Evolutionary conservation across 441 rosid genomes (phyloP), one percentile per base, ranked within the genome.

Genomic region (Corymbia citriodora): DNA sequence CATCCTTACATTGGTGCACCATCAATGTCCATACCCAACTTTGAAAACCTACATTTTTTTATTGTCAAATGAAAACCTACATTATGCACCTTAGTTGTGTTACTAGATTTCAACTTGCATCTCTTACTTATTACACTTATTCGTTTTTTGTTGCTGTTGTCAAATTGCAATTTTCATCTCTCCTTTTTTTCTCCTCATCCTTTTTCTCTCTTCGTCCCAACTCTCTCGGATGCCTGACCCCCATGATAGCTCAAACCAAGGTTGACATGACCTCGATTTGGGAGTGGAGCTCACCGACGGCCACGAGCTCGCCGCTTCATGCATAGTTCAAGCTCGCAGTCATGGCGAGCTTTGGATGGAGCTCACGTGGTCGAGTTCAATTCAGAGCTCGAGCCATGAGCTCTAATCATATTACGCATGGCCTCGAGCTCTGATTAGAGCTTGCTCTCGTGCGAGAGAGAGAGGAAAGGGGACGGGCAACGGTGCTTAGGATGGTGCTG

Each of bases 401-500:
- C 70, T 63, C 70, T 29, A 63, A 63, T 63, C 33, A 31, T 29
- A n/a, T 63, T 16, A 12, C 17, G 4, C 70, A 13, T 1, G 1
- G 16, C 17, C n/a, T 61, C 31, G 1, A 59, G 15, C 65, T 59
- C 14, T 25, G 7, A 59, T 10, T 59, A 59, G 65, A 59, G n/a
- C 65, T 59, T 6, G 14, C n/a, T 27, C n/a, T 61, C 1, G 16
- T 27, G 65, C 14, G 0, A 0, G 6, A 2, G 65, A 27, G 3
- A 8, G 61, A 21, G 27, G 13, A 3, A 61, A 61, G 15, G 15
- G 9, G 70, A 63, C 33, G 31, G 4, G 70, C 54, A 53, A 53
- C 15, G 54, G 3, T 53, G 54, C 54, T 53, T 29, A 63, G 33
- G 0, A 14, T 63, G 9, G 72, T 63, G 36, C 33, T 3, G 72